Evolutionary conservation across 2,329 filamentous ascomycete genomes (phyloP).

Genomic region (Fusarium veterinarium): DNA sequence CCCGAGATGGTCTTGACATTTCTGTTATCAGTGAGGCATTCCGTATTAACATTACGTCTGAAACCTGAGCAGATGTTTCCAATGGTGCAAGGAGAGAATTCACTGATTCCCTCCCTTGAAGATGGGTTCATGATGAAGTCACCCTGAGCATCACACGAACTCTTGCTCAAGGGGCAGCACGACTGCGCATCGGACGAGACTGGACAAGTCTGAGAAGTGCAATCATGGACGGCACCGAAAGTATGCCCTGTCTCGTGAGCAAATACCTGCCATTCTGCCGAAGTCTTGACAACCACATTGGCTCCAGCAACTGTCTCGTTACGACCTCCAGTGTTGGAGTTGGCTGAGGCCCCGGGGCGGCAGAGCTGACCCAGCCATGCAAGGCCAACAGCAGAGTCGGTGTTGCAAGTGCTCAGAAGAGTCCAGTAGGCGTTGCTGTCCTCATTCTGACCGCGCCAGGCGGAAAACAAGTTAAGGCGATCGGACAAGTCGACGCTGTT

Average conservation of each 20-base stretch:
- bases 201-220: constrained; percentile 76
- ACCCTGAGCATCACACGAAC: constrained; percentile 79
- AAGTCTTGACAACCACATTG: constrained; percentile 88
- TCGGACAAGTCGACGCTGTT: constrained; percentile 73
- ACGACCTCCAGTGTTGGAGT: constrained; percentile 59
- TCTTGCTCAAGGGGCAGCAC: constrained; percentile 82
- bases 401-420: constrained; percentile 83
- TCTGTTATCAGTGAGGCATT: constrained; percentile 86
- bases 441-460: constrained; percentile 81
- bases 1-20: constrained; percentile 84
- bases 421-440: constrained; percentile 96
- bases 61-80: constrained; percentile 95
- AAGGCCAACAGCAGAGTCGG: constrained; percentile 85
- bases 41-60: constrained; percentile 78
- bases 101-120: constrained; percentile 75
- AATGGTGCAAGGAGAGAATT: constrained; percentile 88
- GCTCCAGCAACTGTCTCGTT: constrained; percentile 84
- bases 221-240: constrained; percentile 96
- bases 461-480: constrained; percentile 87
- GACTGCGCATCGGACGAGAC: constrained; percentile 62
- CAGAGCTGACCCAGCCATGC: constrained; percentile 95
- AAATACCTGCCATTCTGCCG: constrained; percentile 93
- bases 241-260: constrained; percentile 95
- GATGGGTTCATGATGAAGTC: constrained; percentile 97
- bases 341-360: constrained; percentile 65